Conservation (phyloP, 1,284 basidiomycete genomes). For the Cryptococcus depauperatus region DNA sequence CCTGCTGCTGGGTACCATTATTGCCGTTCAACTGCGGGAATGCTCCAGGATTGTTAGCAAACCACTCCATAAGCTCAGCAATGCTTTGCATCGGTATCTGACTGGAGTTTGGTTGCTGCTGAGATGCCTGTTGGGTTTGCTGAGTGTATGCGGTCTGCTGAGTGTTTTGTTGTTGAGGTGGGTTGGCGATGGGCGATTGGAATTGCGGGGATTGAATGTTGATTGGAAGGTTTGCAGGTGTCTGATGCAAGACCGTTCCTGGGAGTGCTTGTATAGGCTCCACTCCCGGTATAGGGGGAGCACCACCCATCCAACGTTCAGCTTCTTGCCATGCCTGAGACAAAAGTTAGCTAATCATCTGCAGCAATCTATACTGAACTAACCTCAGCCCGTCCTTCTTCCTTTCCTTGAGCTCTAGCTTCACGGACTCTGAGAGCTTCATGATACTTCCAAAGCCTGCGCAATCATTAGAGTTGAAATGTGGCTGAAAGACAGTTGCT, state of each 20-base stretch:
- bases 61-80: constrained; percentile 13
- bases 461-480: neutral
- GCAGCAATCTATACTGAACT: too few species aligned
- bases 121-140: constrained; percentile 2
- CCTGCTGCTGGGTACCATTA: neutral
- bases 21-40: constrained; percentile 3
- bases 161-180: constrained; percentile 1
- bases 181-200: constrained; percentile 8
- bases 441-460: constrained; percentile 27
- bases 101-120: neutral
- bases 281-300: constrained; percentile 34
- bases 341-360: constrained; percentile 7
- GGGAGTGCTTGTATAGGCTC: constrained; percentile 29
- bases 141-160: neutral
- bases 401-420: constrained; percentile 33
- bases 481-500: constrained; percentile 7
- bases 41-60: constrained; percentile 9
- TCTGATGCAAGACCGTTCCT: constrained; percentile 20
- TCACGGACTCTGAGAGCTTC: constrained; percentile 38
- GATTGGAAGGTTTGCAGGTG: constrained; percentile 12
- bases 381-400: constrained; percentile 40
- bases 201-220: neutral
- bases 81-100: constrained; percentile 10
- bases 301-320: constrained; percentile 37
- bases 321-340: constrained; percentile 40